Evolutionary conservation across 2,329 filamentous ascomycete species (phyloP).

Genomic region (Aspergillus persii): DNA sequence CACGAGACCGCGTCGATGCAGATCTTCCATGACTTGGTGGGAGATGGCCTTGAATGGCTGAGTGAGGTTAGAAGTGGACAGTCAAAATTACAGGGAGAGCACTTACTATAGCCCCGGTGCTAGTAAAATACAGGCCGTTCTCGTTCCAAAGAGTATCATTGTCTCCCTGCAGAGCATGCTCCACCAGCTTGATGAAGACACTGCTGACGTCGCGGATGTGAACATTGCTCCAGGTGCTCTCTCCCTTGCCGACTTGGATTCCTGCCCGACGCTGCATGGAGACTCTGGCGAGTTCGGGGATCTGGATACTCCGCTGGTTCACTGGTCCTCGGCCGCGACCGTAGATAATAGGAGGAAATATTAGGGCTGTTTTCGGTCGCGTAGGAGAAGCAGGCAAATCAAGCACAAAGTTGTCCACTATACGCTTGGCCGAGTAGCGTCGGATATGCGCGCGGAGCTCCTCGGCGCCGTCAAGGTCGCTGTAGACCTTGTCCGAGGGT

Average conservation of each 20-base stretch:
- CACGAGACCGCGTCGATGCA: slow-evolving; percentile 19
- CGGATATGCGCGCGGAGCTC: slow-evolving; percentile 31
- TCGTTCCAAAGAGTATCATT: slow-evolving; percentile 35
- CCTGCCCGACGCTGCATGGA: slow-evolving; percentile 48
- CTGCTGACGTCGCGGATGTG: slow-evolving; percentile 58
- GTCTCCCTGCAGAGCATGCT: slow-evolving; percentile 37
- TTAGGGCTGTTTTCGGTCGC: slow-evolving; percentile 53
- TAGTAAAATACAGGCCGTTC: slow-evolving; percentile 40
- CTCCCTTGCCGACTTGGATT: slow-evolving; percentile 54
- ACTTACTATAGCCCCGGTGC: slow-evolving; percentile 25
- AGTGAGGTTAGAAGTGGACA: background rate
- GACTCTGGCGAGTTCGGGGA: slow-evolving; percentile 44
- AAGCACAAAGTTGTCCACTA: slow-evolving; percentile 67
- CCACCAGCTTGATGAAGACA: slow-evolving; percentile 52
- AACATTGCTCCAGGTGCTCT: slow-evolving; percentile 58
- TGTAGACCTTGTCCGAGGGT: slow-evolving; percentile 28
- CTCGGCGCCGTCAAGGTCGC: slow-evolving; percentile 34
- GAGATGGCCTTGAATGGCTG: slow-evolving; percentile 28
- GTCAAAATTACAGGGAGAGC: background rate
- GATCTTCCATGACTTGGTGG: slow-evolving; percentile 20
- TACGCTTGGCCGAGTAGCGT: slow-evolving; percentile 54
- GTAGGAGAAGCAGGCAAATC: slow-evolving; percentile 29
- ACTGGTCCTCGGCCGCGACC: slow-evolving; percentile 49
- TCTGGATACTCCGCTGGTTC: slow-evolving; percentile 53
- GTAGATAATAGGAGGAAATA: slow-evolving; percentile 64